A percentile compares a stretch with the other conserved stretches of the same genome.
phyloP scores from a whole-genome alignment of 768 basidiomycete genomes.

The Suillus variegatus region DNA sequence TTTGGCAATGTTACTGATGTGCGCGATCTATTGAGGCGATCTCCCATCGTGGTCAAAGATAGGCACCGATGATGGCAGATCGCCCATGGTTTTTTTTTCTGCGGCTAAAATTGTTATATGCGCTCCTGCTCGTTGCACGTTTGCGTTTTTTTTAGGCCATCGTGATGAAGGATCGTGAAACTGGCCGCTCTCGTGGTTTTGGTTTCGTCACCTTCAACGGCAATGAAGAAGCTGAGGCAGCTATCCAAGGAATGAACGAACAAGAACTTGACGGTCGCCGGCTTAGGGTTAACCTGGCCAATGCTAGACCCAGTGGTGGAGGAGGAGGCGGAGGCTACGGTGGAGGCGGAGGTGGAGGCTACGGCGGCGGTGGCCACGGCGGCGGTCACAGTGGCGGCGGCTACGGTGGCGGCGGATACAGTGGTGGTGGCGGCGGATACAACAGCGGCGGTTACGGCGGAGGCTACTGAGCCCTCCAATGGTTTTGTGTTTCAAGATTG shows the following conservation, averaged over 20 bases:
- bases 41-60: constrained; percentile 24
- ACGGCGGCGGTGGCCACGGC: constrained; percentile 7
- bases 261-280: constrained; percentile 56
- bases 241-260: constrained; percentile 48
- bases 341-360: constrained; percentile 12
- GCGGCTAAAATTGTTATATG: constrained; percentile 27
- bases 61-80: constrained; percentile 31
- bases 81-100: constrained; percentile 16
- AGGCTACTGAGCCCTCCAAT: neutral
- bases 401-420: constrained; percentile 15
- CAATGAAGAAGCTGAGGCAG: constrained; percentile 41
- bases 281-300: constrained; percentile 49
- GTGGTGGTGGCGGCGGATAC: constrained; percentile 16
- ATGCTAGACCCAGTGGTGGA: constrained; percentile 31
- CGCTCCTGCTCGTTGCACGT: constrained; percentile 21
- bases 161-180: constrained; percentile 53
- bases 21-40: constrained; percentile 37
- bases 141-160: constrained; percentile 25
- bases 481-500: neutral
- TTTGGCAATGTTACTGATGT: constrained; percentile 53
- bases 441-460: constrained; percentile 9
- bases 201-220: constrained; percentile 49
- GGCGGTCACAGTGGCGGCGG: constrained; percentile 22
- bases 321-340: constrained; percentile 17
- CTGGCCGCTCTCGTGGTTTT: constrained; percentile 58